phyloP scores from a whole-genome alignment of 495 filamentous ascomycete genomes.

The Daldinia grandis region DNA sequence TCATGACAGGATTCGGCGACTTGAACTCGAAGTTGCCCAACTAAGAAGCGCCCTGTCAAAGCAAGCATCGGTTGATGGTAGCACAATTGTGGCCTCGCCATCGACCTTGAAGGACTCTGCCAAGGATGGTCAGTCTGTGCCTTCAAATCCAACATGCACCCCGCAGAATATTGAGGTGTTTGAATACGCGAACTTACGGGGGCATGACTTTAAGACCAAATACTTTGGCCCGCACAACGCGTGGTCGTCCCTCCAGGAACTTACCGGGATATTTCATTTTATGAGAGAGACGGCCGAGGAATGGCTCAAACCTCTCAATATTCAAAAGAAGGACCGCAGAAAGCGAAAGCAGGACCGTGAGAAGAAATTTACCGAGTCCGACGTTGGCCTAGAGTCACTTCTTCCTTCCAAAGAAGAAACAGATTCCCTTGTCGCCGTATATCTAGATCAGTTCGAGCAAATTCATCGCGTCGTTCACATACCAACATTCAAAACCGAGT shows the following conservation, averaged over 20 bases:
- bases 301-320: conserved; percentile 47
- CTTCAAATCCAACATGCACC: conserved; percentile 35
- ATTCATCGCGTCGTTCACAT: conserved; percentile 65
- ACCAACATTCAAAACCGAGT: conserved; percentile 59
- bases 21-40: conserved; percentile 60
- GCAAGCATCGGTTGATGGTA: conserved; percentile 49
- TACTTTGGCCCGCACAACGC: conserved; percentile 61
- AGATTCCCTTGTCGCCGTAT: conserved; percentile 57
- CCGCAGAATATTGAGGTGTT: conserved; percentile 32
- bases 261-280: conserved; percentile 52
- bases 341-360: conserved; percentile 48
- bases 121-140: conserved; percentile 35
- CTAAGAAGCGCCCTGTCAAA: conserved; percentile 53
- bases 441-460: conserved; percentile 57
- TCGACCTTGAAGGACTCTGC: conserved; percentile 43
- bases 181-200: conserved; percentile 40
- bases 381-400: conserved; percentile 43
- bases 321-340: conserved; percentile 47
- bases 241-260: conserved; percentile 49
- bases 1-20: conserved; percentile 56
- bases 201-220: conserved; percentile 56
- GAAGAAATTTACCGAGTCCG: conserved; percentile 39
- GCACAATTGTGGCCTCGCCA: conserved; percentile 46
- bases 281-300: conserved; percentile 49
- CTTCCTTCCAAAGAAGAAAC: conserved; percentile 59